Evolutionary conservation across 352 stramenopile genomes (phyloP), one percentile per base, ranked within the genome.

Genomic region (Phytophthora foliorum): DNA sequence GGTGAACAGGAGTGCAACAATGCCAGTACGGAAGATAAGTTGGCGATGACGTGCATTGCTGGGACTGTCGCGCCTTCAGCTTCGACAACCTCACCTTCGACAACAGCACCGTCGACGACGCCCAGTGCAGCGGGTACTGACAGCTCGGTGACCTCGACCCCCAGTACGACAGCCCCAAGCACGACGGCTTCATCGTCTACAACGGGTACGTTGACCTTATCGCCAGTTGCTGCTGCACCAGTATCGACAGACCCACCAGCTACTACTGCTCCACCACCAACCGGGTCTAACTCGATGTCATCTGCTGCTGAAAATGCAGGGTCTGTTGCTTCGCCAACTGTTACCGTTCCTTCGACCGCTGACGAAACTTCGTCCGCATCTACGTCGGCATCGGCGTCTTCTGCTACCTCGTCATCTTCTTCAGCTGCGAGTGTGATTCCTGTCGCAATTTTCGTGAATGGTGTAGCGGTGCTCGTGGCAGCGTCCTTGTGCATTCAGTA

Each of bases 1-100:
- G 77, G 80, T 29, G 67, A 77, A 52, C 80, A 88, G 60, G 57
- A 77, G 51, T 88, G 80, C 62, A 88, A 88, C 54, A 68, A 69
- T 34, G 77, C 64, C 7, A 61, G 22, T 21, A 72, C 66, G 3
- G 52, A 76, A 66, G 74, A 78, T 22, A 74, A 64, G 27, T 34
- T 86, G 48, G 80, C 74, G n/a, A 86, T 88, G 80, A 75, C 67
- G 14, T 88, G 80, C 38, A 60, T 74, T 25, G 69, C 34, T 9
- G 68, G 66, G 2, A 82, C 74, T 1, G 34, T 46, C 38, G 59
- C 79, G 22, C 68, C 77, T 7, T 75, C 63, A 7, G 67, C 55
- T 5, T 55, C 62, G 19, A 41, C 34, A 16, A 41, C 76, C 2
- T 67, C 61, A 6, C 66, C 53, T 9, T 53, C 60, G 17, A 49